Evolutionary conservation across 306 rosid species (phyloP), one percentile per base, ranked within the genome.

Genomic region (Rubus idaeus): DNA sequence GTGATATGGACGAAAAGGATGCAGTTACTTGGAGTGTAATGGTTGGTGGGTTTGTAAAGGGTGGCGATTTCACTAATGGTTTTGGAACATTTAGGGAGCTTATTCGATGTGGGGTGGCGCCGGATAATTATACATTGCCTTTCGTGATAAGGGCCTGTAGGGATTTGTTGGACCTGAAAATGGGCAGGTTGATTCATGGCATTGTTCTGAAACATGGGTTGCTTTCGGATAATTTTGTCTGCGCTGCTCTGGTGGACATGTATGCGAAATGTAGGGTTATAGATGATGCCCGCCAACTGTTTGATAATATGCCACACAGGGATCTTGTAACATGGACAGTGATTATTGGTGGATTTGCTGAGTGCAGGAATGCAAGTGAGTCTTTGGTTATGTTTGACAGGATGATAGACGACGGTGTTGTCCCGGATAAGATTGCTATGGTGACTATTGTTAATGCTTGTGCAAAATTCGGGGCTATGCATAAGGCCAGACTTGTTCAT

Each of bases 381-480:
- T 83, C 95, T 0, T 74, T 91, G 87, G 82, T 78, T 64, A 79
- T 93, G 85, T 91, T 93, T 72, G 96, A 93, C 83, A 72, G 74
- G 78, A 89, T 93, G 97, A 78, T 75, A 75, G 91, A 83, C 21
- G 90, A 87, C 82, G 91, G 97, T 46, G 40, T 88, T 76, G 82
- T 82, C 49, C 91, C 87, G 1, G 97, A 93, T 77, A 93, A 88
- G 83, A 76, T 91, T 77, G 86, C 91, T 49, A 79, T 84, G 92
- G 93, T 91, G 57, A 87, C 87, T 8, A 72, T 88, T 78, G 91
- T 87, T 69, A 83, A 88, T 64, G 97, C 96, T 10, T 91, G 93
- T 83, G 96, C 97, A 1, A 91, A 91, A 60, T 52, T 91, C 49
- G 98, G 91, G 26, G 90, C 88, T 55, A 83, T 91, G 97, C 87